Evolutionary conservation across 2,329 filamentous ascomycete species (phyloP), one percentile per base, ranked within the genome.

Genomic region (Ascochyta clinopodiicola): DNA sequence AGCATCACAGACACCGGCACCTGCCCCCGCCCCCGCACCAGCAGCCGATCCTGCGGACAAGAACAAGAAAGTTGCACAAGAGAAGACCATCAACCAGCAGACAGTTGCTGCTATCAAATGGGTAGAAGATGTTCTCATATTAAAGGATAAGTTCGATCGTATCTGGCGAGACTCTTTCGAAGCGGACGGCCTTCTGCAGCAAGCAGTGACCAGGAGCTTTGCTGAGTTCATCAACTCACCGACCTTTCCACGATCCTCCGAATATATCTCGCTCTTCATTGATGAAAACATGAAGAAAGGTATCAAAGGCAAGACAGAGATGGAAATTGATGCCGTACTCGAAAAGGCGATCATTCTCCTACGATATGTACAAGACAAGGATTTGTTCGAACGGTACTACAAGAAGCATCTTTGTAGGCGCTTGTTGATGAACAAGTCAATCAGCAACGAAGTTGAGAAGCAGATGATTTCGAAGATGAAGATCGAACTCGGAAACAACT

Each of bases 401-500:
- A 96, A 98, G 80, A 96, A 96, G 73, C 95, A 99, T 77, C 83
- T 99, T 22, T 94, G 91, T 39, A 89, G 91, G 56, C 87, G 95
- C 46, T 80, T 99, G 37, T 81, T 99, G 17, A 91, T 95, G 78
- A 91, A 89, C 71, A 96, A 95, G 68, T 94, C 92, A 0, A 88
- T 96, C 64, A 96, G 91, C 71, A 88, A 91, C 61, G 94, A 97
- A 68, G 91, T 92, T 0, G 95, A 99, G 77, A 93, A 94, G 73
- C 89, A 95, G 69, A 96, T 99, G 86, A 95, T 99, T 47, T 89
- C 88, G 0, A 90, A 94, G 61, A 97, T 99, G 92, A 98, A 97
- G 82, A 86, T 95, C 70, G 94, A 97, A 74, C 86, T 98, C 47
- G 95, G 95, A 35, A 96, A 96, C 73, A 88, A 92, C 64, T 98